These are phyloP conservation scores for Phytophthora hybrid DNA, from an alignment of 352 stramenopile species.

Conservation along the genomic window DNA sequence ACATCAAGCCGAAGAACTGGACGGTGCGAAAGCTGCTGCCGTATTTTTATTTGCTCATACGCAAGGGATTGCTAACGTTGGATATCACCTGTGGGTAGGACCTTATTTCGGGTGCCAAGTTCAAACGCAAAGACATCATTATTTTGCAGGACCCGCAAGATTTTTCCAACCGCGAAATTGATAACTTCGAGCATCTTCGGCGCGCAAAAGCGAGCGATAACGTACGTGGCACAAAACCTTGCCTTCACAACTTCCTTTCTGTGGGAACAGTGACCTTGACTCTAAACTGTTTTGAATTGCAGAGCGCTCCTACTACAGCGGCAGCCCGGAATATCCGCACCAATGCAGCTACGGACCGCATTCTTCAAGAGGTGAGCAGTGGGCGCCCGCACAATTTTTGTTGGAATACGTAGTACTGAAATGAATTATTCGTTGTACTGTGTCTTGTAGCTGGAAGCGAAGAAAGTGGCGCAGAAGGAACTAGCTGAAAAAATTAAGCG, in stretches of 20 bases:
- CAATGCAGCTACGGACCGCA: slow-evolving; percentile 85
- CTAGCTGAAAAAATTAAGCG: slow-evolving; percentile 71
- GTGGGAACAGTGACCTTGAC: neutral
- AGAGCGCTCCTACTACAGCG: slow-evolving; percentile 25
- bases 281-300: neutral
- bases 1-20: slow-evolving; percentile 98
- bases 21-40: slow-evolving; percentile 43
- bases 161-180: slow-evolving; percentile 93
- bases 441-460: slow-evolving; percentile 63
- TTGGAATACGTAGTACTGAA: neutral
- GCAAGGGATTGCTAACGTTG: slow-evolving; percentile 21
- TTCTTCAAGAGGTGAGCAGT: slow-evolving; percentile 69
- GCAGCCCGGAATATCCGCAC: slow-evolving; percentile 74
- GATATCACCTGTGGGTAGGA: slow-evolving; percentile 64
- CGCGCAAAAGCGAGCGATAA: slow-evolving; percentile 59
- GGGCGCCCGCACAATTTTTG: neutral
- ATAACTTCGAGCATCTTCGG: slow-evolving; percentile 97
- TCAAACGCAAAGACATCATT: slow-evolving; percentile 95
- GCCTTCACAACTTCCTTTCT: neutral
- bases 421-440: neutral
- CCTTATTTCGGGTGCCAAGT: slow-evolving; percentile 93
- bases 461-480: slow-evolving; percentile 69
- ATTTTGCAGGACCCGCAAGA: slow-evolving; percentile 96
- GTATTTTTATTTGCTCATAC: neutral
- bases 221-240: slow-evolving; percentile 27